Conservation (phyloP, 164 flowering plant species). For the Taxillus chinensis region DNA sequence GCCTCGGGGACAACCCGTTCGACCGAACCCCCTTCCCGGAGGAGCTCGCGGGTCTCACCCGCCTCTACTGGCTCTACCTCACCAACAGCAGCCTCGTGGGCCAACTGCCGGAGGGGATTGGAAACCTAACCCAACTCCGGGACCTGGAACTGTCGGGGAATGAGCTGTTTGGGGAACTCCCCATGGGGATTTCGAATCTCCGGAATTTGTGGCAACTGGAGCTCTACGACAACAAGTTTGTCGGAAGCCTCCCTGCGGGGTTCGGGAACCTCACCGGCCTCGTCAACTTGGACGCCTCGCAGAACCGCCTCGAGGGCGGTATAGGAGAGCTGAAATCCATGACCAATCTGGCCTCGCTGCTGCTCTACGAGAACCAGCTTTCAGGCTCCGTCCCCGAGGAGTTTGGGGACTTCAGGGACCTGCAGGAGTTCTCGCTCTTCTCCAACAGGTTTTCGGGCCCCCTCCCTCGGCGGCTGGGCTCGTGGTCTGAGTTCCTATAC, state of each 20-base stretch:
- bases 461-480: conserved; percentile 27
- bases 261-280: conserved; percentile 27
- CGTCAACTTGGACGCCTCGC: conserved; percentile 20
- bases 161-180: conserved; percentile 24
- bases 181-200: conserved; percentile 19
- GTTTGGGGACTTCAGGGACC: conserved; percentile 28
- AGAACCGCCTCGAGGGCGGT: conserved; percentile 26
- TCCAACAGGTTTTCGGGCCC: conserved; percentile 27
- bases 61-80: conserved; percentile 53
- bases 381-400: conserved; percentile 28
- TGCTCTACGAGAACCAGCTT: conserved; percentile 28
- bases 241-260: conserved; percentile 25
- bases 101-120: conserved; percentile 21
- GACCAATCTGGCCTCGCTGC: conserved; percentile 22
- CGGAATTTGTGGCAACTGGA: conserved; percentile 29
- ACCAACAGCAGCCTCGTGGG: conserved; percentile 34
- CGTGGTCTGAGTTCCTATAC: conserved; percentile 18
- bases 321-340: conserved; percentile 25
- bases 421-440: conserved; percentile 23
- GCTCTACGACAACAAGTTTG: conserved; percentile 23
- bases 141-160: conserved; percentile 31
- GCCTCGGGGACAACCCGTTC: conserved; percentile 60
- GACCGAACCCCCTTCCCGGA: conserved; percentile 35
- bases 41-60: conserved; percentile 37
- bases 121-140: conserved; percentile 15